Percentiles rank a stretch among this genome's conserved stretches.
Conservation (phyloP, 176 grass and related monocot species). For the Rhynchospora pubera region DNA sequence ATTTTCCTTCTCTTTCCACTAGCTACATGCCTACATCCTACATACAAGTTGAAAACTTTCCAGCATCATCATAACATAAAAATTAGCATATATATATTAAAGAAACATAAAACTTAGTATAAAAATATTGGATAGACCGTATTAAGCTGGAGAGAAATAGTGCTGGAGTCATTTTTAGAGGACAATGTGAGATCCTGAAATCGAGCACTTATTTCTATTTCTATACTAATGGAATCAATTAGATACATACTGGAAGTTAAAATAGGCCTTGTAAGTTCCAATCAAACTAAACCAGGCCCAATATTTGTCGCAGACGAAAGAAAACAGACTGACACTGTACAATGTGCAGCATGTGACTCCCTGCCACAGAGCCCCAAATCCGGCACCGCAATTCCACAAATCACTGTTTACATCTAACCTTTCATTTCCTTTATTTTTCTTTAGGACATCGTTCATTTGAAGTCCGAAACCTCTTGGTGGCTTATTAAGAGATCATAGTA, state of each 20-base stretch:
- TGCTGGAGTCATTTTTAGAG: not conserved
- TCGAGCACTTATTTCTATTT: no score
- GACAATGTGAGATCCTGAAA: not conserved
- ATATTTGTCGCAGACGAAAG: not conserved
- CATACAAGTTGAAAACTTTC: not conserved
- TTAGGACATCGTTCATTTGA: not conserved
- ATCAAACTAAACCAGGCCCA: not conserved
- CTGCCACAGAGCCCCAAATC: not conserved
- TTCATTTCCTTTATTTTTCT: not conserved
- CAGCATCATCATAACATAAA: not conserved
- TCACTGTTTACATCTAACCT: not conserved
- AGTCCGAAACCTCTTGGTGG: no score
- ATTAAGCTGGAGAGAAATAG: not conserved
- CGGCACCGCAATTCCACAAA: not conserved
- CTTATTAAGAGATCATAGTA: not conserved
- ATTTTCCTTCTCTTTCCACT: not conserved
- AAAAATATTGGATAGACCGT: not conserved
- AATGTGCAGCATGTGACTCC: not conserved
- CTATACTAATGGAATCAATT: not conserved
- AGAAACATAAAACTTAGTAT: not conserved
- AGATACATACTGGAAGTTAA: not conserved
- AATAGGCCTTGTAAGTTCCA: not conserved
- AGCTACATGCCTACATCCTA: not conserved
- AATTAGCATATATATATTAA: not conserved
- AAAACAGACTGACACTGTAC: not conserved